A percentile compares a stretch with the other conserved stretches of the same genome.
These are phyloP conservation scores for Psilocybe azurescens DNA, from an alignment of 768 basidiomycete species.

Conservation along the genomic window DNA sequence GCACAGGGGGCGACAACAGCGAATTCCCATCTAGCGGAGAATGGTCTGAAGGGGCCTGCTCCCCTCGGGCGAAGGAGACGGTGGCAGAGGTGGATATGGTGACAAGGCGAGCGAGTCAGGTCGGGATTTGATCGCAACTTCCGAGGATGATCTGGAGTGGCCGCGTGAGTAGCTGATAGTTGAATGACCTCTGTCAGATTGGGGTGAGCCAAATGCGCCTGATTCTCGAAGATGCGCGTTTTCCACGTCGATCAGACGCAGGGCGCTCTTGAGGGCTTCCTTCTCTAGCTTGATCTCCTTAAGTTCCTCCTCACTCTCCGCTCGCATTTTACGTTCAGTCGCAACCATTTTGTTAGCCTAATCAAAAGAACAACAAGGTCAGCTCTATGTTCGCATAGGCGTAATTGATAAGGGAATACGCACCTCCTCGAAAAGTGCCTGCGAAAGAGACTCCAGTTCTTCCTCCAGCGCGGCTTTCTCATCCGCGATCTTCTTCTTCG, in stretches of 20 bases:
- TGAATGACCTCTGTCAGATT: not conserved
- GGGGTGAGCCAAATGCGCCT: conserved; percentile 1
- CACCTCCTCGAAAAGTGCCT: conserved; percentile 89
- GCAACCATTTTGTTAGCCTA: conserved; percentile 93
- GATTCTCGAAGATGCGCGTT: conserved; percentile 38
- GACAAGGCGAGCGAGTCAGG: conserved; percentile 29
- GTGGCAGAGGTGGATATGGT: conserved; percentile 27
- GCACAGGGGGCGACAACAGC: not conserved
- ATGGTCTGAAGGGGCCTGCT: not conserved
- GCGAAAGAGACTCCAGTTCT: conserved; percentile 79
- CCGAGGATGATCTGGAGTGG: conserved; percentile 32
- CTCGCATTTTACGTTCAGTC: conserved; percentile 71
- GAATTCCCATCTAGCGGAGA: not conserved
- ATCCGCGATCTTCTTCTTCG: conserved; percentile 51
- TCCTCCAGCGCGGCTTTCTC: conserved; percentile 74
- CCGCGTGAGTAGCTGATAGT: conserved; percentile 14
- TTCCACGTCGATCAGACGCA: conserved; percentile 71
- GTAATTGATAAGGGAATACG: conserved; percentile 12
- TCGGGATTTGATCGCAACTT: conserved; percentile 37
- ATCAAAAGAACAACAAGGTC: not conserved
- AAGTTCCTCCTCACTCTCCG: conserved; percentile 77
- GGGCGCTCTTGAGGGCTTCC: conserved; percentile 68
- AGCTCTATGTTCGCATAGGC: not conserved
- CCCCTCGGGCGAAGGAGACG: conserved; percentile 25
- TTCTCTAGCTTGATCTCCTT: conserved; percentile 64